Percentiles rank a stretch among this genome's conserved stretches.
These are phyloP conservation scores for Pseudovirgaria hyperparasitica DNA, from an alignment of 2,329 filamentous ascomycete species.

Conservation along the genomic window DNA sequence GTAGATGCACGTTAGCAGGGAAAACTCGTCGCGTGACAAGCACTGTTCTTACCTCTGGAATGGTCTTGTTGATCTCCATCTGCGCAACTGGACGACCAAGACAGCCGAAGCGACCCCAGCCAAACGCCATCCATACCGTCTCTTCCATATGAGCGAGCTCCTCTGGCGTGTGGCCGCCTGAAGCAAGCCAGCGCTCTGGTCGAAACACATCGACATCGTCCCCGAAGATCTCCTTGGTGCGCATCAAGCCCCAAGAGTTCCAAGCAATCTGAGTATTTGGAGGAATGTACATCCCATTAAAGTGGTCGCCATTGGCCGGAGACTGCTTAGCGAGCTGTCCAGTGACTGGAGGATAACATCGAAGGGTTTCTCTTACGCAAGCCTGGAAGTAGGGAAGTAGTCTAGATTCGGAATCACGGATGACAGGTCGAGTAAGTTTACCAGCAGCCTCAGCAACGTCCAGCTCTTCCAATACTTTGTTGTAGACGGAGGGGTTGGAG, in stretches of 20 bases:
- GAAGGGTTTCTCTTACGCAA: conserved; percentile 1
- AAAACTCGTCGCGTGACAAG: no score
- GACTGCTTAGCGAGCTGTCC: conserved; percentile 24
- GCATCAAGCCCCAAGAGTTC: conserved; percentile 26
- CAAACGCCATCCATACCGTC: conserved; percentile 3
- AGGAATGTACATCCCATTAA: conserved; percentile 23
- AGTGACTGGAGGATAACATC: conserved; percentile 14
- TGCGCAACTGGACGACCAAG: conserved; percentile 4
- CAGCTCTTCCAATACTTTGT: conserved; percentile 30
- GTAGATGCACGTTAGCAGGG: neutral
- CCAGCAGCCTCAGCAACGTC: conserved; percentile 19
- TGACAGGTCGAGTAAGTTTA: conserved; percentile 25
- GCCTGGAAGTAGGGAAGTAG: conserved; percentile 4
- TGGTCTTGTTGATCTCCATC: conserved; percentile 5
- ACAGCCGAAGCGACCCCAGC: conserved; percentile 4
- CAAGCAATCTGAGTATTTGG: conserved; percentile 24
- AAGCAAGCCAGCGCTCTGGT: conserved; percentile 21
- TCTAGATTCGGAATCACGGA: conserved; percentile 28
- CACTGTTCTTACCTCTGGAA: conserved; percentile 3
- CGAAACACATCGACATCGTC: conserved; percentile 23
- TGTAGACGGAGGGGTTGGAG: conserved; percentile 29
- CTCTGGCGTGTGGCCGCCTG: conserved; percentile 1
- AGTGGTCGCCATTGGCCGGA: conserved; percentile 20
- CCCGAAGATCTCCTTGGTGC: conserved; percentile 22
- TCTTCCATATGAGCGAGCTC: conserved; percentile 2